A percentile compares a stretch with the other conserved stretches of the same genome.
These are phyloP conservation scores for Hypoxylon trugodes DNA, from an alignment of 495 filamentous ascomycete genomes.

Conservation along the genomic window DNA sequence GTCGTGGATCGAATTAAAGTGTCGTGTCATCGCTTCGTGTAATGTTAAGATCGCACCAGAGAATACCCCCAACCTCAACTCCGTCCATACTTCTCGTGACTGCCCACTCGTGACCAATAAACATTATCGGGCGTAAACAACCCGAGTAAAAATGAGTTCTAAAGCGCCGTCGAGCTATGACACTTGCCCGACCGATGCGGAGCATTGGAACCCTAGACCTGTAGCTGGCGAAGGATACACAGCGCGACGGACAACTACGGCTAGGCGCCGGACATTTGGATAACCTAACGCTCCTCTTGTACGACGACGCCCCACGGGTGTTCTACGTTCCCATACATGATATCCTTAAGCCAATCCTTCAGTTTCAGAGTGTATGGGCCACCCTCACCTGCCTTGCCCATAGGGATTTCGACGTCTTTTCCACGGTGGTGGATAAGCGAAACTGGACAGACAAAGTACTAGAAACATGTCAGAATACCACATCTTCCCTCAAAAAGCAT, in stretches of 20 bases:
- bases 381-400: slow-evolving; percentile 63
- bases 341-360: slow-evolving; percentile 80
- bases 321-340: slow-evolving; percentile 85
- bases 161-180: background rate
- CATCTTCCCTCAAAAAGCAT: background rate
- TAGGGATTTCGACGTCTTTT: slow-evolving; percentile 71
- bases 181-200: background rate
- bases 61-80: background rate
- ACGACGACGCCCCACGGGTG: slow-evolving; percentile 85
- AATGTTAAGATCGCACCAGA: slow-evolving; percentile 6
- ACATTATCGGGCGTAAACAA: background rate
- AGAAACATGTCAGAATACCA: background rate
- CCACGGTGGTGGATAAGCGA: slow-evolving; percentile 76
- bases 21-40: background rate
- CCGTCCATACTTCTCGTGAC: background rate
- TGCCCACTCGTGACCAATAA: background rate
- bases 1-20: slow-evolving; percentile 20
- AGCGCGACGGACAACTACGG: background rate
- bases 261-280: slow-evolving; percentile 14
- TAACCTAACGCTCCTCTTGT: slow-evolving; percentile 57
- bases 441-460: slow-evolving; percentile 85
- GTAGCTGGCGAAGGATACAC: background rate
- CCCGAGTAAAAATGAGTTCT: background rate
- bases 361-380: slow-evolving; percentile 72
- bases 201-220: background rate